Conservation (phyloP, 2,329 filamentous ascomycete genomes). For the Ophiostoma triangulosporum region DNA sequence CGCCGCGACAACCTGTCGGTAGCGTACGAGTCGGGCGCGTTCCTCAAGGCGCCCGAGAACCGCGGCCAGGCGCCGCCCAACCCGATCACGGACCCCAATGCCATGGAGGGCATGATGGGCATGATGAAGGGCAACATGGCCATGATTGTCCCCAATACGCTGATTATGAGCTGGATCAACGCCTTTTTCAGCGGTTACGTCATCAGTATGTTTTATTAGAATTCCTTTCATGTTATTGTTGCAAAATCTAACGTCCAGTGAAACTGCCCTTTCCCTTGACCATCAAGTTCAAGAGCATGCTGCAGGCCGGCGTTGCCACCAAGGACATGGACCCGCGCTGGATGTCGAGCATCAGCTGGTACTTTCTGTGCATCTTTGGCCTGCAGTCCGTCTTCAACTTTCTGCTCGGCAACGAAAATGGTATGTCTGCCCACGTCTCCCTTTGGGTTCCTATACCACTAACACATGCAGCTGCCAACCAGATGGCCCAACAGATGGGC, state of each 20-base stretch:
- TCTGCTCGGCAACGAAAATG: constrained; percentile 87
- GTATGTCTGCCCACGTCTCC: constrained; percentile 35
- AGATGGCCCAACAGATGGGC: constrained; percentile 82
- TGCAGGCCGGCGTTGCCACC: constrained; percentile 92
- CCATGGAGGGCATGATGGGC: constrained; percentile 99
- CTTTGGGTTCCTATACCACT: constrained; percentile 9
- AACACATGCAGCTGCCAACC: constrained; percentile 56
- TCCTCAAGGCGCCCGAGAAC: constrained; percentile 76
- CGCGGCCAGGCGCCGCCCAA: constrained; percentile 82
- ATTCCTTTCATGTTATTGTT: constrained; percentile 13
- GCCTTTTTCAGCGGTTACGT: constrained; percentile 98
- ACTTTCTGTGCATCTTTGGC: constrained; percentile 94
- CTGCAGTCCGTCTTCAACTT: constrained; percentile 96
- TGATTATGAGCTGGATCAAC: constrained; percentile 99
- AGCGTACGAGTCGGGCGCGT: constrained; percentile 73
- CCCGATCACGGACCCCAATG: constrained; percentile 86
- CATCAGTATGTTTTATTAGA: constrained; percentile 61
- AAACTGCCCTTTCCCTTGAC: constrained; percentile 96
- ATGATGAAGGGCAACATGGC: constrained; percentile 99
- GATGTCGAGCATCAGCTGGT: constrained; percentile 98
- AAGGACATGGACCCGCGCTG: constrained; percentile 93
- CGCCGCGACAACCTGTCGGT: constrained; percentile 71
- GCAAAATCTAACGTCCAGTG: constrained; percentile 37
- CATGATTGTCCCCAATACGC: constrained; percentile 97
- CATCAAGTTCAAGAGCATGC: constrained; percentile 98